Evolutionary conservation across 208 protist genomes (phyloP).

Genomic region (Acanthamoeba castellanii): DNA sequence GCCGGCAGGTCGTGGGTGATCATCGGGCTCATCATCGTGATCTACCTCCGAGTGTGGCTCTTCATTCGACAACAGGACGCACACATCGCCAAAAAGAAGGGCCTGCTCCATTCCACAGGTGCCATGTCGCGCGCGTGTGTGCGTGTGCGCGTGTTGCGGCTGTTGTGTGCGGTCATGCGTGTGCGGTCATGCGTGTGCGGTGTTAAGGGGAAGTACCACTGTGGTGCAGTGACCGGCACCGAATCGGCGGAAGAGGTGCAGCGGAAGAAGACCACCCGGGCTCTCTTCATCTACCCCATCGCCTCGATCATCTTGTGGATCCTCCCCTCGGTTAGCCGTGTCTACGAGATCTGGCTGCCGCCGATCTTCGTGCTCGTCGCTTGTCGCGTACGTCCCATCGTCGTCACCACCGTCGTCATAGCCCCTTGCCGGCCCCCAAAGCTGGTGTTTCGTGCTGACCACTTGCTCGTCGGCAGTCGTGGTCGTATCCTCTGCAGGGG

Average conservation of each 20-base stretch:
- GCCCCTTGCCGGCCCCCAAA: no score
- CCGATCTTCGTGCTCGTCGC: background rate
- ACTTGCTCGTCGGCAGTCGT: background rate
- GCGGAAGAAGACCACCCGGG: background rate
- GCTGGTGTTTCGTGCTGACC: background rate
- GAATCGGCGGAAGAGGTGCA: conserved; percentile 1
- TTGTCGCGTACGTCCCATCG: background rate
- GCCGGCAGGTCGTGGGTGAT: conserved; percentile 15
- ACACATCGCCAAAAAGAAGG: background rate
- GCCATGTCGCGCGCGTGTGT: background rate
- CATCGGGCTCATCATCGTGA: background rate
- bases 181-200: no score
- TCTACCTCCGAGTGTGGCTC: background rate
- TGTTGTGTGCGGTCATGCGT: no score
- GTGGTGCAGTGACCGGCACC: background rate
- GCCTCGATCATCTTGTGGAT: background rate
- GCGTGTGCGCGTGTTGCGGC: background rate
- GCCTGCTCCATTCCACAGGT: background rate
- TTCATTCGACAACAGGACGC: background rate
- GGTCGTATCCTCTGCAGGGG: conserved; percentile 7
- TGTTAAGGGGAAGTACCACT: no score
- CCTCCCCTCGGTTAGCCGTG: background rate
- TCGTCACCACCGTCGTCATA: no score
- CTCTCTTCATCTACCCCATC: background rate
- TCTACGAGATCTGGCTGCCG: conserved; percentile 10